These are phyloP conservation scores for Venturia asperata DNA, from an alignment of 2,329 filamentous ascomycete genomes.

Conservation along the genomic window DNA sequence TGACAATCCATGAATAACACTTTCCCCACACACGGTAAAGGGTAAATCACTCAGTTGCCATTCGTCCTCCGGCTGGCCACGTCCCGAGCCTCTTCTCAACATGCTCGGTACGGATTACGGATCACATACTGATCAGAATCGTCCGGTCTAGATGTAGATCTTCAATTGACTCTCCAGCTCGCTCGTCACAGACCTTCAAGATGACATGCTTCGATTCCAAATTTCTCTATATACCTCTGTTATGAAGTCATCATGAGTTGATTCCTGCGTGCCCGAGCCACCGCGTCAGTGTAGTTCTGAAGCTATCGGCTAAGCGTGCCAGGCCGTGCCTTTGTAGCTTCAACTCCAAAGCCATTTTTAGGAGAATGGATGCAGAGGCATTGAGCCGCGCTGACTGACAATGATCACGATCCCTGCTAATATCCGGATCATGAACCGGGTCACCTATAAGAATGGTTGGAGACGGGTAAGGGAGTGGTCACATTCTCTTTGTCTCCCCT, in stretches of 20 bases:
- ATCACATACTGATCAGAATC: neutral
- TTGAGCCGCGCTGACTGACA: neutral
- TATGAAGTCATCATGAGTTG: neutral
- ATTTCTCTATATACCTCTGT: neutral
- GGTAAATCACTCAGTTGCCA: neutral
- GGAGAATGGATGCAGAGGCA: neutral
- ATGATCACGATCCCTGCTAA: neutral
- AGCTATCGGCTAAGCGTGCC: neutral
- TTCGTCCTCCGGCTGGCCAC: neutral
- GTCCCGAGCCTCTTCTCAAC: neutral
- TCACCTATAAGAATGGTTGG: neutral
- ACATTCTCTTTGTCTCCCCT: neutral
- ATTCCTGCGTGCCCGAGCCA: neutral
- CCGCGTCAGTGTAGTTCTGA: neutral
- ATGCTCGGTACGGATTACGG: no score
- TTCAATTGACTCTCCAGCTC: neutral
- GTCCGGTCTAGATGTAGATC: neutral
- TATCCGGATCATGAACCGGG: neutral
- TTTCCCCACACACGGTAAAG: no score
- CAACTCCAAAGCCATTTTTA: neutral
- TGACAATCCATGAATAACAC: constrained; percentile 1
- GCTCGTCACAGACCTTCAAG: neutral
- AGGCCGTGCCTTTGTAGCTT: neutral
- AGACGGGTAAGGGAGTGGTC: neutral
- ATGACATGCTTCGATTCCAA: neutral